Percentiles rank a stretch among this genome's conserved stretches.
Evolutionary conservation across 495 filamentous ascomycete genomes (phyloP).

Genomic region (Pseudoneurospora amorphoporcata): DNA sequence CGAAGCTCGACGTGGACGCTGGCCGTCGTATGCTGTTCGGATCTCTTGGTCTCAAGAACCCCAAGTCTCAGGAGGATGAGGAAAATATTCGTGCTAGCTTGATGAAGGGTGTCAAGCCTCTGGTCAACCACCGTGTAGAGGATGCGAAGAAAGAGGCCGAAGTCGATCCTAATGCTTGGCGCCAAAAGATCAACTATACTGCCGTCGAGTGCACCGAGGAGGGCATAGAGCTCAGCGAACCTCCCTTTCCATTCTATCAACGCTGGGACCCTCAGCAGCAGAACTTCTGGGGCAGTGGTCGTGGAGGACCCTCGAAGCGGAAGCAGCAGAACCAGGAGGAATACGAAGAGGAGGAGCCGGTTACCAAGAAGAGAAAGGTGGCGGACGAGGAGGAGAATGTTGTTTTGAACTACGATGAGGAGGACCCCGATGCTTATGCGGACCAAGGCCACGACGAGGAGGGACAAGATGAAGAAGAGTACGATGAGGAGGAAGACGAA

Average conservation of each 20-base stretch:
- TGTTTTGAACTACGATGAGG: constrained; percentile 45
- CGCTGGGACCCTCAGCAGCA: constrained; percentile 75
- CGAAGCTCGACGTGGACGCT: constrained; percentile 50
- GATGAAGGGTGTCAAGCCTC: constrained; percentile 27
- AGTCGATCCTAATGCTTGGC: constrained; percentile 50
- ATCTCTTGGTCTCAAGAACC: constrained; percentile 57
- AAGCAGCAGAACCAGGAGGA: constrained; percentile 29
- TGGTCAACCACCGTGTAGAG: constrained; percentile 12
- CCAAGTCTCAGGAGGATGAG: constrained; percentile 58
- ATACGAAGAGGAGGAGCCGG: constrained; percentile 23
- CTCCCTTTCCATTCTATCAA: constrained; percentile 84
- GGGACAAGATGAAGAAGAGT: constrained; percentile 27
- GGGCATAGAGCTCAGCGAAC: constrained; percentile 60
- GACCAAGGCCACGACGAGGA: constrained; percentile 18
- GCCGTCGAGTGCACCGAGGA: constrained; percentile 79
- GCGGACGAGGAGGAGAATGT: constrained; percentile 21
- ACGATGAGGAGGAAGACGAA: constrained; percentile 17
- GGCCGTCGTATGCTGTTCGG: constrained; percentile 61
- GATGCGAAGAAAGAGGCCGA: neutral
- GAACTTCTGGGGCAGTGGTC: constrained; percentile 20
- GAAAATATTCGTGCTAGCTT: constrained; percentile 50
- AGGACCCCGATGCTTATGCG: constrained; percentile 18
- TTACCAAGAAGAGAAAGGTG: constrained; percentile 41
- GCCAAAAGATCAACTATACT: constrained; percentile 54
- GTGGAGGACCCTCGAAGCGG: constrained; percentile 28